Evolutionary conservation across 2,329 filamentous ascomycete genomes (phyloP).

Genomic region (Exophiala viscosa): DNA sequence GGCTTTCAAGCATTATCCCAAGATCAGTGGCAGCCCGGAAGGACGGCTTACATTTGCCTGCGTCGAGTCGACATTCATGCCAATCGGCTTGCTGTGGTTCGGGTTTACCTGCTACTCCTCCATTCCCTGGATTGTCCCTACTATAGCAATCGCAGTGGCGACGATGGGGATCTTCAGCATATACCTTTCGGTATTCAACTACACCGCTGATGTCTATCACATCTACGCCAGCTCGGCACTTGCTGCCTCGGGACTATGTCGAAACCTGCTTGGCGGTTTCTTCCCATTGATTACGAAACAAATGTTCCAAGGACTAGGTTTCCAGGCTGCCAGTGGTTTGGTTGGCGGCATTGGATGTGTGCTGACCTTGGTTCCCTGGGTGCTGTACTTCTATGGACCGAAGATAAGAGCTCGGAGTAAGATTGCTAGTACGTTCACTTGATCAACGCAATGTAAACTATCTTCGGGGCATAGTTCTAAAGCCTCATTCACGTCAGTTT

Average conservation of each 20-base stretch:
- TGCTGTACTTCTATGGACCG: conserved; percentile 73
- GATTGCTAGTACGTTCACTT: conserved; percentile 53
- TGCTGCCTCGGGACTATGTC: conserved; percentile 82
- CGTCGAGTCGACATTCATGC: conserved; percentile 70
- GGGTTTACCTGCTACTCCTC: conserved; percentile 60
- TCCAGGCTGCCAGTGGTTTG: conserved; percentile 67
- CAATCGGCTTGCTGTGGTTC: conserved; percentile 75
- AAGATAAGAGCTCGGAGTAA: conserved; percentile 71
- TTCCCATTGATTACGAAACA: conserved; percentile 74
- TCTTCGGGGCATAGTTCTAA: not conserved
- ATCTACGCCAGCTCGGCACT: conserved; percentile 79
- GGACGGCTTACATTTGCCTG: conserved; percentile 79
- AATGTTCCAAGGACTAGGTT: conserved; percentile 70
- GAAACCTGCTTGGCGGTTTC: conserved; percentile 75
- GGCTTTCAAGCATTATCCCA: conserved; percentile 30
- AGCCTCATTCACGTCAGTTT: not conserved
- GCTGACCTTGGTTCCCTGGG: conserved; percentile 78
- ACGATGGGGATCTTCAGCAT: conserved; percentile 85
- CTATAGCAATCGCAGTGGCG: conserved; percentile 66
- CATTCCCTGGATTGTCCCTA: conserved; percentile 69
- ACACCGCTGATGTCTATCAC: conserved; percentile 83
- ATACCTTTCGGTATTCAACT: conserved; percentile 87
- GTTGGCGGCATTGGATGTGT: conserved; percentile 66
- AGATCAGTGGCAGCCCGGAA: conserved; percentile 58
- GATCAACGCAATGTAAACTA: not conserved